Evolutionary conservation across 2,329 filamentous ascomycete species (phyloP), one percentile per base, ranked within the genome.

Genomic region (Alternaria incomplexa): DNA sequence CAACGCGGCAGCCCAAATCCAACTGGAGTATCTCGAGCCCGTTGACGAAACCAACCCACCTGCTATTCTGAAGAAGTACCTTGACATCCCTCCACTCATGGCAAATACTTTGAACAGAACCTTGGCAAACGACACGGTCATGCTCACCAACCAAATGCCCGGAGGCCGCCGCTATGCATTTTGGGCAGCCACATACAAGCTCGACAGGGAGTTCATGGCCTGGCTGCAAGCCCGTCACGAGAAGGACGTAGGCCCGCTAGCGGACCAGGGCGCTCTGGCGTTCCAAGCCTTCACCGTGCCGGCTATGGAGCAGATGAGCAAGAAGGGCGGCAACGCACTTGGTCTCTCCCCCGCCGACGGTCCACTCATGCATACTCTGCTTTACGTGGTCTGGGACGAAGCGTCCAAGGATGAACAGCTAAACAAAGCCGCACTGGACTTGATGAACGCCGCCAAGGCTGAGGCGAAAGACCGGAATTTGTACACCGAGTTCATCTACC

Each of bases 401-500:
- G 66, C 61, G 6, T 44, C 61, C 4, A 67, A 75, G 20, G 72
- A 73, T 43, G 53, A 64, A 3, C 50, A 44, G 4, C 32, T 73
- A n/a, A 53, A 69, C 45, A 50, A 46, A n/a, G 56, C 65, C 5
- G 58, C 56, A 15, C 30, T 22, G 5, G 66, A 66, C 9, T 65
- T 71, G n/a, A 60, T 69, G 52, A 56, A 54, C 12, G 47, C 45
- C 6, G 65, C 56, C 2, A 64, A 63, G n/a, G 55, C 15, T 23
- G 66, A 69, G 40, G 66, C 62, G 5, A 69, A 67, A 54, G 61
- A 40, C 11, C 54, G 65, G 5, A 65, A 62, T 3, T 20, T 70
- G n/a, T 58, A 62, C 17, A 61, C 44, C 7, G 55, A 56, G 6
- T 84, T 77, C 60, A 65, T 83, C 26, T 85, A 84, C 70, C 80